Conservation (phyloP, 176 grass and related monocot genomes). For the Elymus sibiricus region DNA sequence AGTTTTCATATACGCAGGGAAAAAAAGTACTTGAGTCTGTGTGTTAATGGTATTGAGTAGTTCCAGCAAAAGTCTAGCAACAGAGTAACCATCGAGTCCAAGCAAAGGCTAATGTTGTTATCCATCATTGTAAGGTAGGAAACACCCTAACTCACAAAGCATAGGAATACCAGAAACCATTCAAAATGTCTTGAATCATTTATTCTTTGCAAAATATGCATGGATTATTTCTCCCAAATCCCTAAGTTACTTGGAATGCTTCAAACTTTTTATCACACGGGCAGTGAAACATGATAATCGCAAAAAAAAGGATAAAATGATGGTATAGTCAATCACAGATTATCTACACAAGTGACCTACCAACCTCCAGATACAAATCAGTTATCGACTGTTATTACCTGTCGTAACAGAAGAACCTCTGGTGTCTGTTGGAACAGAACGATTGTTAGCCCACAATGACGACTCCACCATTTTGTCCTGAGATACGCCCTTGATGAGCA, state of each 20-base stretch:
- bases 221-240: background rate
- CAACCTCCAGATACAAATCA: conserved; percentile 64
- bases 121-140: background rate
- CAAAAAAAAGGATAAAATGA: background rate
- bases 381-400: conserved; percentile 37
- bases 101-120: background rate
- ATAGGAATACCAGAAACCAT: background rate
- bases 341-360: conserved; percentile 39
- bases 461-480: conserved; percentile 59
- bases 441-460: conserved; percentile 42
- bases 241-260: conserved; percentile 4
- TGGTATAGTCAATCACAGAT: conserved; percentile 6
- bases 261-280: background rate
- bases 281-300: background rate
- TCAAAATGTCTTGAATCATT: background rate
- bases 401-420: conserved; percentile 33
- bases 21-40: background rate
- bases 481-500: conserved; percentile 36
- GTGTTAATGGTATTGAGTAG: background rate
- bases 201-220: background rate
- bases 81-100: background rate
- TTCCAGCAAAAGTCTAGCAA: background rate
- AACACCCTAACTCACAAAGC: background rate
- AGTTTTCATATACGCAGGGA: background rate
- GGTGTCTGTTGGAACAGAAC: conserved; percentile 44